Percentiles rank a stretch among this genome's conserved stretches.
phyloP scores from a whole-genome alignment of 2,329 filamentous ascomycete genomes.

The Fusarium equiseti region DNA sequence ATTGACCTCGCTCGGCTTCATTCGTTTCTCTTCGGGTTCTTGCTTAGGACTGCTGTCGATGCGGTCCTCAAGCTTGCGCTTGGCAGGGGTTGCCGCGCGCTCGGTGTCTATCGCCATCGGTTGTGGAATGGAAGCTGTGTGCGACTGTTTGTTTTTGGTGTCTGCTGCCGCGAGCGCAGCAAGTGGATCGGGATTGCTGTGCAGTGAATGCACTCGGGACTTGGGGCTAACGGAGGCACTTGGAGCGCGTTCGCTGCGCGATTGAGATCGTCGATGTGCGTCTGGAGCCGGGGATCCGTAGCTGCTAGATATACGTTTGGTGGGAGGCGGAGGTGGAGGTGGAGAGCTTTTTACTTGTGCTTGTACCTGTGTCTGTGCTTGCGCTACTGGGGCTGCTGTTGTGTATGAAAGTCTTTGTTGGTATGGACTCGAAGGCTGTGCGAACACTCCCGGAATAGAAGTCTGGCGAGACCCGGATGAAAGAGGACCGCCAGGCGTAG shows the following conservation, averaged over 20 bases:
- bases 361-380: slow-evolving; percentile 47
- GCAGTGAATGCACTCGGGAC: slow-evolving; percentile 70
- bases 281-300: slow-evolving; percentile 60
- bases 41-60: slow-evolving; percentile 61
- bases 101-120: slow-evolving; percentile 49
- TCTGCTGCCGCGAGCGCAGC: slow-evolving; percentile 49
- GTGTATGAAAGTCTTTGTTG: slow-evolving; percentile 61
- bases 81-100: slow-evolving; percentile 54
- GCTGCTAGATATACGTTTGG: slow-evolving; percentile 58
- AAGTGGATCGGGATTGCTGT: slow-evolving; percentile 56
- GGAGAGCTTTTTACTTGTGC: slow-evolving; percentile 52
- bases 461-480: slow-evolving; percentile 58
- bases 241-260: slow-evolving; percentile 73
- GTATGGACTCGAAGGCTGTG: slow-evolving; percentile 70
- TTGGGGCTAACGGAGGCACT: slow-evolving; percentile 85
- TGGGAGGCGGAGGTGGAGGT: slow-evolving; percentile 52
- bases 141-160: slow-evolving; percentile 37
- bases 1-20: slow-evolving; percentile 64
- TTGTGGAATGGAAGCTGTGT: slow-evolving; percentile 40
- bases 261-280: slow-evolving; percentile 63
- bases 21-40: slow-evolving; percentile 62
- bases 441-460: slow-evolving; percentile 55
- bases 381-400: slow-evolving; percentile 46
- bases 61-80: slow-evolving; percentile 56
- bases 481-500: slow-evolving; percentile 66